phyloP scores from a whole-genome alignment of 1,284 basidiomycete species.

The Uromyces viciae-fabae region DNA sequence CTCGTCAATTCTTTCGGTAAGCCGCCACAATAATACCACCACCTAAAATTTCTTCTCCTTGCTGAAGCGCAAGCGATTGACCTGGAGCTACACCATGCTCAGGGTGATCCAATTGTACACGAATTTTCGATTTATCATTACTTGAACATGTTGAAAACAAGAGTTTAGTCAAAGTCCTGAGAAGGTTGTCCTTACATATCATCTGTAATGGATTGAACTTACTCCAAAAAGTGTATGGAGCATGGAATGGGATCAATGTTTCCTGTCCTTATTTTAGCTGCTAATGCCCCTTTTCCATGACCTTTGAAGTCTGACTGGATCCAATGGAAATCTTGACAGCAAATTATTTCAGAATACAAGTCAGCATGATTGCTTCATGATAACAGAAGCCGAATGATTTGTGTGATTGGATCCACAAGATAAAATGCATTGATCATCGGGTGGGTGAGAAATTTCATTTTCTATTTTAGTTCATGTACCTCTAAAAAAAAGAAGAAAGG shows the following conservation, averaged over 20 bases:
- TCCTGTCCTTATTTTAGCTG: conserved; percentile 30
- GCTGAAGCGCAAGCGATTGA: conserved; percentile 72
- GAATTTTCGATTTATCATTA: conserved; percentile 41
- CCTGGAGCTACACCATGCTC: conserved; percentile 72
- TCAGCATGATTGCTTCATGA: conserved; percentile 63
- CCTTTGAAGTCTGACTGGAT: background rate
- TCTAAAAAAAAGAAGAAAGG: conserved; percentile 51
- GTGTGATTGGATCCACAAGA: background rate
- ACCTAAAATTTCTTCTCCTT: conserved; percentile 74
- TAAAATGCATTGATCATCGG: conserved; percentile 1
- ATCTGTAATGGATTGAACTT: conserved; percentile 2
- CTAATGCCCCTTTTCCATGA: background rate
- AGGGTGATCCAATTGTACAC: conserved; percentile 61
- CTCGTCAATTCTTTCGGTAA: conserved; percentile 1
- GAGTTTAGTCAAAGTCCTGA: background rate
- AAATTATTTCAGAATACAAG: conserved; percentile 61
- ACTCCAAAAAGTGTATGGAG: background rate
- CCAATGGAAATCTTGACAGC: conserved; percentile 64
- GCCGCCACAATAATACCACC: conserved; percentile 60
- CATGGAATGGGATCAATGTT: conserved; percentile 64
- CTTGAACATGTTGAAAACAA: background rate
- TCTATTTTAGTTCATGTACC: conserved; percentile 1
- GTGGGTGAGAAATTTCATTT: background rate
- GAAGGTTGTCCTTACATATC: background rate
- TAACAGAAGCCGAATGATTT: background rate